Percentiles rank a stretch among this genome's conserved stretches.
These are phyloP conservation scores for Soucietia sequanensis DNA, from an alignment of 805 yeast genomes.

Conservation along the genomic window DNA sequence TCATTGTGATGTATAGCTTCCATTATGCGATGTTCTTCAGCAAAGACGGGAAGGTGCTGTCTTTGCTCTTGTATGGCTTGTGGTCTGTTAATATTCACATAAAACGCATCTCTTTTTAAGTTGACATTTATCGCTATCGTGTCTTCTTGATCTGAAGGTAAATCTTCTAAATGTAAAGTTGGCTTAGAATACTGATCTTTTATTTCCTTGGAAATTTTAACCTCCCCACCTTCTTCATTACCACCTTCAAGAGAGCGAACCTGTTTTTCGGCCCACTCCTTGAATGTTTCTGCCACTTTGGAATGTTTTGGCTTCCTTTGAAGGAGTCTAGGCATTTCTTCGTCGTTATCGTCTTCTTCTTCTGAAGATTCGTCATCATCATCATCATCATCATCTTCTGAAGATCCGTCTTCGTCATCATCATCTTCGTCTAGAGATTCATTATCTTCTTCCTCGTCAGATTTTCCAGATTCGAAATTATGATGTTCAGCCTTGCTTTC, in stretches of 20 bases:
- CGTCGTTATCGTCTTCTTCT: constrained; percentile 25
- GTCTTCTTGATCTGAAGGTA: constrained; percentile 62
- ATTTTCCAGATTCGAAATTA: constrained; percentile 16
- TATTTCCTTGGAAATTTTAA: constrained; percentile 45
- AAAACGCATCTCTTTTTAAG: constrained; percentile 58
- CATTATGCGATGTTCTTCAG: constrained; percentile 91
- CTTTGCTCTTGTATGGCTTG: constrained; percentile 67
- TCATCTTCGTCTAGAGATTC: constrained; percentile 18
- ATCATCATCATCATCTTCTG: constrained; percentile 24
- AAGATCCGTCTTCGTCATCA: constrained; percentile 28
- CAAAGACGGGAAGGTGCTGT: constrained; percentile 78
- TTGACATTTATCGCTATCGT: constrained; percentile 56
- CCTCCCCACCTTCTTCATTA: constrained; percentile 47
- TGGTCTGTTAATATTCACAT: constrained; percentile 64
- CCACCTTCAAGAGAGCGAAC: constrained; percentile 63
- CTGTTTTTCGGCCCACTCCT: constrained; percentile 84
- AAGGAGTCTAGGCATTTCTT: constrained; percentile 31
- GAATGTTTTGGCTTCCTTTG: constrained; percentile 45
- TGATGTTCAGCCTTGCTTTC: constrained; percentile 21
- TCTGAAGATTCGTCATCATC: constrained; percentile 33
- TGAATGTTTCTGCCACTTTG: constrained; percentile 54
- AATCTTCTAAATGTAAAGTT: constrained; percentile 65
- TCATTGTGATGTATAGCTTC: constrained; percentile 94
- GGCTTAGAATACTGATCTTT: constrained; percentile 47
- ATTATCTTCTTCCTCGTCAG: constrained; percentile 6